These are phyloP conservation scores for Debaryomyces hansenii DNA, from an alignment of 805 yeast genomes.

Conservation along the genomic window DNA sequence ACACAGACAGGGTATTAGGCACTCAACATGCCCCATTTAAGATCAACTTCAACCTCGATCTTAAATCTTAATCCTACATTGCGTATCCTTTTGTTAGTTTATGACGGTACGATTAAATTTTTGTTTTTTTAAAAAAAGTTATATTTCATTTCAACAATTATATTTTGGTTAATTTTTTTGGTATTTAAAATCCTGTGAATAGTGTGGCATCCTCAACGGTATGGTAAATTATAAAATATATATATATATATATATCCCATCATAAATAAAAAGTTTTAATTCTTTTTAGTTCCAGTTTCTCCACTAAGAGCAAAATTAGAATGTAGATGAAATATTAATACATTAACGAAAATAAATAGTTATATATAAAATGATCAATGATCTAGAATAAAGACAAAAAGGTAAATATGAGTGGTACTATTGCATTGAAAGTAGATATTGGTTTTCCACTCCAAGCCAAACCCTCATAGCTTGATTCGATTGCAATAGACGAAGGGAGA, in stretches of 20 bases:
- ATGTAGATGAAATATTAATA: no score
- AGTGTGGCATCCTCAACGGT: conserved; percentile 52
- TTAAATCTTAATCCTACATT: conserved; percentile 10
- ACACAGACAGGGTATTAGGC: conserved; percentile 25
- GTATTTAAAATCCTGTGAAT: conserved; percentile 31
- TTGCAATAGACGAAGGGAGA: neutral
- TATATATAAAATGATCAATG: neutral
- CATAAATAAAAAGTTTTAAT: neutral
- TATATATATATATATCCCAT: neutral
- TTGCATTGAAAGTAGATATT: neutral
- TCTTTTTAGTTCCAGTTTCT: neutral
- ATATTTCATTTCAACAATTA: conserved; percentile 31
- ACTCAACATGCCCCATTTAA: conserved; percentile 35
- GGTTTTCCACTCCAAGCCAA: neutral
- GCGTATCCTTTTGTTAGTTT: conserved; percentile 21
- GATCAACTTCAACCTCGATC: conserved; percentile 25
- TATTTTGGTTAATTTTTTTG: conserved; percentile 13
- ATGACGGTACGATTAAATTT: conserved; percentile 12
- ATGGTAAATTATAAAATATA: conserved; percentile 24
- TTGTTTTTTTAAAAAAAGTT: conserved; percentile 4
- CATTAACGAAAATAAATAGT: neutral
- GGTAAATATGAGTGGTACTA: neutral
- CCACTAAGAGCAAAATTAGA: no score
- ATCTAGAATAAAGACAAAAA: conserved; percentile 1
- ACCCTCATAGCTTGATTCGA: neutral